Percentiles rank a stretch among this genome's conserved stretches.
Evolutionary conservation across 495 filamentous ascomycete genomes (phyloP).

Genomic region (Usnea hakonensis): DNA sequence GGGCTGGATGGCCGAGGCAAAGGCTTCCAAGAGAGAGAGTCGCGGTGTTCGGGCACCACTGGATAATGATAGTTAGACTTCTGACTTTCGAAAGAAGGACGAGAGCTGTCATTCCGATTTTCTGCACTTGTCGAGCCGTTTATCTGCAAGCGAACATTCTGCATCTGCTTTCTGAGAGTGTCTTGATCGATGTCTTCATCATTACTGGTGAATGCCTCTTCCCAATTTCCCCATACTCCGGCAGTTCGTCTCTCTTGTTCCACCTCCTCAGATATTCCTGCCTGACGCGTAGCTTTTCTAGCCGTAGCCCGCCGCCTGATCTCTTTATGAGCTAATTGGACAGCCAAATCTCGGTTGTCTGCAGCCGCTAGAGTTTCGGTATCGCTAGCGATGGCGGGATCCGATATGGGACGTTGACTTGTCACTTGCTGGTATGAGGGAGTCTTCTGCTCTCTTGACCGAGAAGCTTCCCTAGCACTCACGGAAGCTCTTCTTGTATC

Average conservation of each 20-base stretch:
- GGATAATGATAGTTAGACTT: conserved; percentile 45
- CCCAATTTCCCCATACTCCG: conserved; percentile 59
- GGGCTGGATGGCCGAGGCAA: conserved; percentile 14
- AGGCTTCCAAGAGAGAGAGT: conserved; percentile 1
- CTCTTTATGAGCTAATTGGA: conserved; percentile 67
- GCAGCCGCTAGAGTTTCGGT: conserved; percentile 55
- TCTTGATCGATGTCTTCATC: conserved; percentile 31
- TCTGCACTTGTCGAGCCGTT: conserved; percentile 17
- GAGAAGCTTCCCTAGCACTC: conserved; percentile 9
- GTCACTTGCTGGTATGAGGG: conserved; percentile 6
- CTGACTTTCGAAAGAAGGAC: conserved; percentile 9
- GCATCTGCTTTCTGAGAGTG: conserved; percentile 42
- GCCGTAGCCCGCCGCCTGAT: conserved; percentile 58
- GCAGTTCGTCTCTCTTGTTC: conserved; percentile 50
- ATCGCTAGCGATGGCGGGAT: conserved; percentile 36
- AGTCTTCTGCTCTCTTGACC: conserved; percentile 6
- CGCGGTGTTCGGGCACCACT: conserved; percentile 42
- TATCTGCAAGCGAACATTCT: conserved; percentile 31
- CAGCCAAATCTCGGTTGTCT: conserved; percentile 67
- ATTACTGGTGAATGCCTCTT: conserved; percentile 26
- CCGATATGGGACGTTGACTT: conserved; percentile 25
- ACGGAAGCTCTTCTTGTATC: conserved; percentile 31
- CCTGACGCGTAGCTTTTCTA: conserved; percentile 46
- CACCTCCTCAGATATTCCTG: conserved; percentile 47
- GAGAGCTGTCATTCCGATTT: conserved; percentile 12